These are phyloP conservation scores for Eragrostis nindensis DNA, from an alignment of 176 grass and related monocot species.

Conservation along the genomic window DNA sequence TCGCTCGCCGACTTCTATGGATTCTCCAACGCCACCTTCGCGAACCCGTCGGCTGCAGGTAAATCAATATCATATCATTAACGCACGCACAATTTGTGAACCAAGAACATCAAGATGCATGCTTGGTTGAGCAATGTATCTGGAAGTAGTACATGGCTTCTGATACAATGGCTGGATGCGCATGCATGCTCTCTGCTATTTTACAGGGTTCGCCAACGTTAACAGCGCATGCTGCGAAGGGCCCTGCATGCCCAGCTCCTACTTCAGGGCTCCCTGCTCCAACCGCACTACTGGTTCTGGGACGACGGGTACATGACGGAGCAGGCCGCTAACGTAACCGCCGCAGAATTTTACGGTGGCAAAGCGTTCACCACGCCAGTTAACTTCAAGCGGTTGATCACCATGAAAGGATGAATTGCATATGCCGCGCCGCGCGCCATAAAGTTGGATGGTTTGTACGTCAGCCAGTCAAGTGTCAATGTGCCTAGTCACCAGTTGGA, in stretches of 20 bases:
- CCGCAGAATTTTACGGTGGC: conserved; percentile 13
- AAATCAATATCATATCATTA: not conserved
- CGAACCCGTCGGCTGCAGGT: not conserved
- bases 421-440: no score
- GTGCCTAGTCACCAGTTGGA: no score
- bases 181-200: not conserved
- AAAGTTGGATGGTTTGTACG: no score
- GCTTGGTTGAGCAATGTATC: no score
- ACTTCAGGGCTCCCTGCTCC: not conserved
- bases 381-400: conserved; percentile 24
- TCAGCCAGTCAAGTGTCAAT: no score
- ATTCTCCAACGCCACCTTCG: not conserved
- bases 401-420: conserved; percentile 3
- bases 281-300: conserved; percentile 44
- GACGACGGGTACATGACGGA: conserved; percentile 27
- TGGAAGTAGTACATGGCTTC: not conserved
- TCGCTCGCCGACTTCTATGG: conserved; percentile 31
- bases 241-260: not conserved
- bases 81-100: not conserved
- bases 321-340: conserved; percentile 3
- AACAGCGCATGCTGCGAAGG: conserved; percentile 14
- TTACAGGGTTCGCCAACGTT: conserved; percentile 29
- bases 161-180: not conserved
- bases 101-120: no score
- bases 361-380: not conserved